A percentile compares a stretch with the other conserved stretches of the same genome.
Evolutionary conservation across 2,329 filamentous ascomycete genomes (phyloP).

Genomic region (Scedosporium apiospermum): DNA sequence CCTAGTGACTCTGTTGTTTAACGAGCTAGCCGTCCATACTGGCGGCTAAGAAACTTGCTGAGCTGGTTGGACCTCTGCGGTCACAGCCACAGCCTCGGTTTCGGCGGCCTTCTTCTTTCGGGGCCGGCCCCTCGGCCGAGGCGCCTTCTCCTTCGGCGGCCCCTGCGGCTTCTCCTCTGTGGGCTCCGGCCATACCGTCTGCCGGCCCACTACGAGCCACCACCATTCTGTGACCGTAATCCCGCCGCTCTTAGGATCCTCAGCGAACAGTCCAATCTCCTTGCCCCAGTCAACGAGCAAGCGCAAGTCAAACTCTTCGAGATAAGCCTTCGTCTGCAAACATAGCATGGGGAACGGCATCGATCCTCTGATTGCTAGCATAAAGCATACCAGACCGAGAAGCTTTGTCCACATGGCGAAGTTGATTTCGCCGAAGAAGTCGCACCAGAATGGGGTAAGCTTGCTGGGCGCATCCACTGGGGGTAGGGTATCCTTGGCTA

Average conservation of each 20-base stretch:
- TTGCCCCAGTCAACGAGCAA: conserved; percentile 51
- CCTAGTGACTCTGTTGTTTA: no score
- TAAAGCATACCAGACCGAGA: conserved; percentile 51
- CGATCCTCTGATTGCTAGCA: conserved; percentile 52
- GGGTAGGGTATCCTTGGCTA: conserved; percentile 25
- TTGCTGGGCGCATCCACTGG: conserved; percentile 30
- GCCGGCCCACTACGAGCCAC: conserved; percentile 49
- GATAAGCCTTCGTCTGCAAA: conserved; percentile 42
- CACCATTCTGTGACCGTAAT: conserved; percentile 53
- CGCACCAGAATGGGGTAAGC: conserved; percentile 62
- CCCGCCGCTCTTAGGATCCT: conserved; percentile 27
- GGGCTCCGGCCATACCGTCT: conserved; percentile 8
- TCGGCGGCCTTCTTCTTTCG: not conserved
- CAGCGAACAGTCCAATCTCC: conserved; percentile 38
- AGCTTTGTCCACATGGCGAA: conserved; percentile 54
- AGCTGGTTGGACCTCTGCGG: not conserved
- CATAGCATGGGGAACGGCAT: conserved; percentile 43
- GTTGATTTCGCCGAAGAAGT: conserved; percentile 54
- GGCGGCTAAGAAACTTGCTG: not conserved
- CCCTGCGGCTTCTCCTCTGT: not conserved
- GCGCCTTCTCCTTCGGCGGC: not conserved
- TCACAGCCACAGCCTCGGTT: not conserved
- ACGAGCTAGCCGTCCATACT: not conserved
- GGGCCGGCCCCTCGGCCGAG: conserved; percentile 1
- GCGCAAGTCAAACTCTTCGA: conserved; percentile 55